These are phyloP conservation scores for Fusarium ambrosium DNA, from an alignment of 2,329 filamentous ascomycete species.

Conservation along the genomic window DNA sequence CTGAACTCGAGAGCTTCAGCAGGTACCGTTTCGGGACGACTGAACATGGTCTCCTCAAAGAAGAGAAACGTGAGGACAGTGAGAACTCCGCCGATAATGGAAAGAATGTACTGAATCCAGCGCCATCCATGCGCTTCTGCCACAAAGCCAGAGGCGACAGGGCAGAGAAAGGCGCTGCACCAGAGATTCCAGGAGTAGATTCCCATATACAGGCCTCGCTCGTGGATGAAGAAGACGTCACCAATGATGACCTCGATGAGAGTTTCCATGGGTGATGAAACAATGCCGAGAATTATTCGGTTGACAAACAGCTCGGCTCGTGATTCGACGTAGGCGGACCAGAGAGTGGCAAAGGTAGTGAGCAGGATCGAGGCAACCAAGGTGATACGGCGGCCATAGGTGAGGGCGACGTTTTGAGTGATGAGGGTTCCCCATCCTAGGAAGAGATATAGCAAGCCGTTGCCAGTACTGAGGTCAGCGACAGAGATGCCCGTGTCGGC, in stretches of 20 bases:
- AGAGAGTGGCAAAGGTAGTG: slow-evolving; percentile 33
- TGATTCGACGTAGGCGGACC: slow-evolving; percentile 38
- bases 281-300: slow-evolving; percentile 40
- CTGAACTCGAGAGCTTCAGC: neutral
- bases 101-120: slow-evolving; percentile 45
- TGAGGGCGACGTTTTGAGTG: neutral
- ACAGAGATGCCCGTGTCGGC: slow-evolving; percentile 43
- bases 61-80: slow-evolving; percentile 34
- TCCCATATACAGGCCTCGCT: slow-evolving; percentile 46
- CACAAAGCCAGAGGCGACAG: slow-evolving; percentile 42
- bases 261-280: slow-evolving; percentile 42
- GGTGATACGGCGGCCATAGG: neutral
- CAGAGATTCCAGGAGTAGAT: slow-evolving; percentile 43
- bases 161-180: slow-evolving; percentile 43
- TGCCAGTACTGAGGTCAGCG: slow-evolving; percentile 35
- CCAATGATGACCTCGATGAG: slow-evolving; percentile 11
- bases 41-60: slow-evolving; percentile 46
- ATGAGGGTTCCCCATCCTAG: neutral
- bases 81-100: slow-evolving; percentile 28
- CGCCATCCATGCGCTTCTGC: slow-evolving; percentile 30
- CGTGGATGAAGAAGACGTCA: slow-evolving; percentile 1
- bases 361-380: slow-evolving; percentile 27
- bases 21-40: slow-evolving; percentile 10
- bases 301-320: slow-evolving; percentile 44
- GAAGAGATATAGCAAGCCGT: neutral